Conservation (phyloP, 2,329 filamentous ascomycete species). For the Ophiostoma tasmaniense region DNA sequence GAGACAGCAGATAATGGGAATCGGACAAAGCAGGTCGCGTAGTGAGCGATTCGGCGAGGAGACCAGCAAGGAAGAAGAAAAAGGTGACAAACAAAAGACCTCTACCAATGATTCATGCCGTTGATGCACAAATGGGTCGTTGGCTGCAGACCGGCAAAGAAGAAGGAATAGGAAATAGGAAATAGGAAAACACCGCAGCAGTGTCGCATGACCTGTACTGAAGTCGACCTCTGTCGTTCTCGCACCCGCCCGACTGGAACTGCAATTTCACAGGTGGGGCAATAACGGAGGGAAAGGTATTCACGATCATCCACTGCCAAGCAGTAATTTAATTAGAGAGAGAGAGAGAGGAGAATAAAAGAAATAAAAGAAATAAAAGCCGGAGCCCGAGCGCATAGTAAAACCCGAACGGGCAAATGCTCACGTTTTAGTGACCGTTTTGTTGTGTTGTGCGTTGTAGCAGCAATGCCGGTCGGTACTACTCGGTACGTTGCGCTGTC, state of each 20-base stretch:
- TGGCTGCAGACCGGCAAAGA: neutral
- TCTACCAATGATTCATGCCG: neutral
- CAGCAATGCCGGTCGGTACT: neutral
- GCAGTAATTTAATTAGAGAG: no score
- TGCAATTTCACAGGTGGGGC: neutral
- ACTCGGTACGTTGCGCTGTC: neutral
- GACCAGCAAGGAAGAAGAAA: no score
- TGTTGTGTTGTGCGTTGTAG: neutral
- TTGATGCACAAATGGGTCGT: neutral
- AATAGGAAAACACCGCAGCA: no score
- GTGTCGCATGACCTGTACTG: neutral
- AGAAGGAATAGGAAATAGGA: neutral
- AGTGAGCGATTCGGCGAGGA: no score
- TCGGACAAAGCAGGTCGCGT: neutral
- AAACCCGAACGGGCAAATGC: conserved; percentile 7
- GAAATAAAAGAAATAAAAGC: neutral
- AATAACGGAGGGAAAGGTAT: neutral
- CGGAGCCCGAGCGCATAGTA: conserved; percentile 1
- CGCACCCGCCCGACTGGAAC: neutral
- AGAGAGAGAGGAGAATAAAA: no score
- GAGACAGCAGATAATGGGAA: neutral
- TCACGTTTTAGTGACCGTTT: neutral
- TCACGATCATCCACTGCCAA: neutral
- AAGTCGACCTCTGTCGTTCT: neutral
- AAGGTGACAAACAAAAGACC: neutral